Conservation (phyloP, 2,329 filamentous ascomycete species). For the Phoma herbarum region DNA sequence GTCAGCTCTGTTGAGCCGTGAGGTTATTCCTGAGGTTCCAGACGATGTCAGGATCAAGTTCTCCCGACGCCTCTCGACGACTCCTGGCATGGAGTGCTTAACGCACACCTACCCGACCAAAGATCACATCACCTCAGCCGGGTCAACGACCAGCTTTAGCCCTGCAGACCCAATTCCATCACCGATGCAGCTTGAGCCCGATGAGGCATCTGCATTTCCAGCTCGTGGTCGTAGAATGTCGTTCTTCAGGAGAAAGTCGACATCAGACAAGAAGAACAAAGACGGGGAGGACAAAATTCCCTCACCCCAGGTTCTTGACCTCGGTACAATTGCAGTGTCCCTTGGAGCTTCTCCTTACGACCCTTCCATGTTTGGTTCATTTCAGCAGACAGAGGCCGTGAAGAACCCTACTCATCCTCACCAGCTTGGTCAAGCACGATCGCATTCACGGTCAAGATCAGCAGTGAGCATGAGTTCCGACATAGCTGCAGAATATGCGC, state of each 20-base stretch:
- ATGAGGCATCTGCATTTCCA: constrained; percentile 35
- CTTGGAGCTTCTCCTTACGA: constrained; percentile 57
- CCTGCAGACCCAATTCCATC: constrained; percentile 8
- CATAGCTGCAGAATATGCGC: constrained; percentile 48
- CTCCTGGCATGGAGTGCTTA: constrained; percentile 50
- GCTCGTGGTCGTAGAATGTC: constrained; percentile 38
- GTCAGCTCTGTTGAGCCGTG: constrained; percentile 40
- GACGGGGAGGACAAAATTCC: constrained; percentile 26
- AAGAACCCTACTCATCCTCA: constrained; percentile 47
- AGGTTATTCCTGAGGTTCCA: constrained; percentile 47
- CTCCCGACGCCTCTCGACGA: constrained; percentile 45
- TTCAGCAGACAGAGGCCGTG: constrained; percentile 25
- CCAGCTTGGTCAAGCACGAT: constrained; percentile 42
- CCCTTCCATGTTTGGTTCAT: constrained; percentile 44
- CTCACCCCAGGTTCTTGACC: constrained; percentile 46
- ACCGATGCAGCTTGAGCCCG: constrained; percentile 31
- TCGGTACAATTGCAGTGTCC: constrained; percentile 53
- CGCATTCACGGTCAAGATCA: constrained; percentile 40
- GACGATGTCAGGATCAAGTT: constrained; percentile 48
- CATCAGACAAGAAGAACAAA: constrained; percentile 33
- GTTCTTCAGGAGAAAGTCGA: constrained; percentile 43
- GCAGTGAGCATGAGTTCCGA: constrained; percentile 48
- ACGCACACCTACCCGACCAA: constrained; percentile 48
- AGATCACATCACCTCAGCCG: constrained; percentile 28
- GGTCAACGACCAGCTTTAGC: constrained; percentile 18